phyloP scores from a whole-genome alignment of 2,329 filamentous ascomycete species.

The Fusarium pseudograminearum region DNA sequence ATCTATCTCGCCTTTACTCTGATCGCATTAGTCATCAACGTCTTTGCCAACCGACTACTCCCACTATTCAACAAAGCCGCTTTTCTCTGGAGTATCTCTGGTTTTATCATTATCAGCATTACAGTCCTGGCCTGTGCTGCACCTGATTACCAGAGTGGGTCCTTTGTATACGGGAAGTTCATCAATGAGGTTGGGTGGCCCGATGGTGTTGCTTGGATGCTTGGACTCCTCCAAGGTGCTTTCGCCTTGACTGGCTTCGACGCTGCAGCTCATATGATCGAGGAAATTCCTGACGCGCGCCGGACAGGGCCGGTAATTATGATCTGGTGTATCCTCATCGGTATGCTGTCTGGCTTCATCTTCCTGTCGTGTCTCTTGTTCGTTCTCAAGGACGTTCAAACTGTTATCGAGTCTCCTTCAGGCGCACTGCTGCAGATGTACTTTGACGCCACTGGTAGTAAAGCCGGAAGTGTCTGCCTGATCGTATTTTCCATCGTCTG shows the following conservation, averaged over 20 bases:
- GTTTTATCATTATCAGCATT: slow-evolving; percentile 77
- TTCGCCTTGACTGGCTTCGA: slow-evolving; percentile 64
- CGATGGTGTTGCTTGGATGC: slow-evolving; percentile 70
- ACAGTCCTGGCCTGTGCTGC: slow-evolving; percentile 75
- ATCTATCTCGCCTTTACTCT: slow-evolving; percentile 76
- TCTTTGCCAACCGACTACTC: slow-evolving; percentile 67
- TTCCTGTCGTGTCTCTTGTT: slow-evolving; percentile 75
- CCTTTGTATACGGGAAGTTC: slow-evolving; percentile 75
- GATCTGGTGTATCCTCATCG: slow-evolving; percentile 73
- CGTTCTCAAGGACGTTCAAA: slow-evolving; percentile 68
- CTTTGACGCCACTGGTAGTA: slow-evolving; percentile 71
- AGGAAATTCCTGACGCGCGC: slow-evolving; percentile 63
- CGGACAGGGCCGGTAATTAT: slow-evolving; percentile 70
- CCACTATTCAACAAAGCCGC: slow-evolving; percentile 76
- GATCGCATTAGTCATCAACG: slow-evolving; percentile 72
- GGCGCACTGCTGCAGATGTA: slow-evolving; percentile 74
- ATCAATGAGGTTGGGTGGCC: slow-evolving; percentile 78
- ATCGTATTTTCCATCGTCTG: slow-evolving; percentile 75
- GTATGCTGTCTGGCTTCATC: slow-evolving; percentile 69
- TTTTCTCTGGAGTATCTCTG: slow-evolving; percentile 77
- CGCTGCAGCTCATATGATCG: slow-evolving; percentile 58
- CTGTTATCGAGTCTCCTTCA: slow-evolving; percentile 66
- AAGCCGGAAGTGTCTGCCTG: slow-evolving; percentile 72
- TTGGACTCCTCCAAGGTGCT: slow-evolving; percentile 66
- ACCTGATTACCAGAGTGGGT: slow-evolving; percentile 71